These are phyloP conservation scores for Endocalyx cinctus DNA, from an alignment of 2,329 filamentous ascomycete species.

Conservation along the genomic window DNA sequence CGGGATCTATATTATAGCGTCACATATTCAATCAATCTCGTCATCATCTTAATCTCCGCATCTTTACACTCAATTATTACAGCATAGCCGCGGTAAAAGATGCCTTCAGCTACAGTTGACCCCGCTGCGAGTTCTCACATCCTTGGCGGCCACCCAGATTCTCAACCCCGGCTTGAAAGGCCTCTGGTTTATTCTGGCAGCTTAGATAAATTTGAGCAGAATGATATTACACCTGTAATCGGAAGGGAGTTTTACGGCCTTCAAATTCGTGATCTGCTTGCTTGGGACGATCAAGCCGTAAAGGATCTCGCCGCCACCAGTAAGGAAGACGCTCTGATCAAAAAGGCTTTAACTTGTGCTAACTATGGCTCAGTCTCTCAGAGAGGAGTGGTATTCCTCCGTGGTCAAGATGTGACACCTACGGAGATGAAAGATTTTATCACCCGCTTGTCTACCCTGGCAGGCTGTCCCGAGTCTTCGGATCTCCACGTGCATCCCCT, in stretches of 20 bases:
- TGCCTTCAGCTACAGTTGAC: constrained; percentile 3
- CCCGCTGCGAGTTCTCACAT: constrained; percentile 1
- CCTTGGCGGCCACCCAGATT: constrained; percentile 4
- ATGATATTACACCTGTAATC: constrained; percentile 29
- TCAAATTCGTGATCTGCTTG: constrained; percentile 26
- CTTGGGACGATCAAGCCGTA: constrained; percentile 13
- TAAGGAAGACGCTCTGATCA: constrained; percentile 13
- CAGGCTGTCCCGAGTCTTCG: constrained; percentile 43
- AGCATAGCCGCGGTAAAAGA: too few relatives aligned
- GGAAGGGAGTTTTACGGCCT: constrained; percentile 28
- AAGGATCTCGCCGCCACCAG: constrained; percentile 22
- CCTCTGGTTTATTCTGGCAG: constrained; percentile 37
- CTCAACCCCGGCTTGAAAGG: constrained; percentile 12
- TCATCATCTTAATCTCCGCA: too few relatives aligned
- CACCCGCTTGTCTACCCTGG: constrained; percentile 36
- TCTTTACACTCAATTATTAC: too few relatives aligned
- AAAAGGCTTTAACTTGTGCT: too few relatives aligned
- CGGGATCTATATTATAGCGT: too few relatives aligned
- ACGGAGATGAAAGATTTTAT: constrained; percentile 41
- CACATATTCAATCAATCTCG: too few relatives aligned
- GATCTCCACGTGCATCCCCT: constrained; percentile 51
- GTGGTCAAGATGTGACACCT: constrained; percentile 41
- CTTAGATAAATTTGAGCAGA: constrained; percentile 34
- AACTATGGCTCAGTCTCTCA: constrained; percentile 33
- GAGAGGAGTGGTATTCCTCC: constrained; percentile 46